Evolutionary conservation across 106 monocot genomes (phyloP), one percentile per base, ranked within the genome.

Genomic region (Dioscorea dumetorum): DNA sequence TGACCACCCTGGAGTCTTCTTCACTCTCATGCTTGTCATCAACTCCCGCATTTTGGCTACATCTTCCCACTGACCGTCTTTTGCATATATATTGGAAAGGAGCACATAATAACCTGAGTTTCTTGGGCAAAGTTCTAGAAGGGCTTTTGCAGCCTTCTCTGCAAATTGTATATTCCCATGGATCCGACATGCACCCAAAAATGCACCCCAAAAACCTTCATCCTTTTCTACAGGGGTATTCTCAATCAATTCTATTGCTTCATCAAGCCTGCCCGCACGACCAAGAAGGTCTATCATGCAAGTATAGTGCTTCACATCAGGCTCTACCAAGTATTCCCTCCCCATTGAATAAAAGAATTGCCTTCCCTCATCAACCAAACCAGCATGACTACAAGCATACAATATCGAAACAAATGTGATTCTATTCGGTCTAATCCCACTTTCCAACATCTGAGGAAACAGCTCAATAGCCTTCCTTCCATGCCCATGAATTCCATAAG

Each of bases 21-120:
- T 78, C 49, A 78, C 50, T 67, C 67, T 60, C 31, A 71, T 74
- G 13, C 64, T 28, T 9, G 24, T 57, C 80, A 83, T 78, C 67
- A 74, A 9, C n/a, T 78, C 62, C 52, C 83, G 74, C 16, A 83
- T 61, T 22, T 71, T 64, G 22, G 78, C 78, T 15, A 83, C 83
- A 52, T 75, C 83, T 70, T 72, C 78, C 83, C 83, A 83, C 34
- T 21, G 78, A 6, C 71, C 63, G 0, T 71, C 74, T 33, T 78
- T 83, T 0, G 83, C 83, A 67, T 78, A 83, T 74, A 83, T 83
- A 62, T 83, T 83, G 4, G 83, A 83, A 16, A 83, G 74, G 74
- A 83, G 68, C 48, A 78, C 74, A 75, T 83, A 83, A 63, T 78
- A 83, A 12, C 83, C 83, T n/a, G 78, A 62, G 34, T 71, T 70